These are phyloP conservation scores for Talaromyces pinophilus DNA, from an alignment of 2,329 filamentous ascomycete species.

Conservation along the genomic window DNA sequence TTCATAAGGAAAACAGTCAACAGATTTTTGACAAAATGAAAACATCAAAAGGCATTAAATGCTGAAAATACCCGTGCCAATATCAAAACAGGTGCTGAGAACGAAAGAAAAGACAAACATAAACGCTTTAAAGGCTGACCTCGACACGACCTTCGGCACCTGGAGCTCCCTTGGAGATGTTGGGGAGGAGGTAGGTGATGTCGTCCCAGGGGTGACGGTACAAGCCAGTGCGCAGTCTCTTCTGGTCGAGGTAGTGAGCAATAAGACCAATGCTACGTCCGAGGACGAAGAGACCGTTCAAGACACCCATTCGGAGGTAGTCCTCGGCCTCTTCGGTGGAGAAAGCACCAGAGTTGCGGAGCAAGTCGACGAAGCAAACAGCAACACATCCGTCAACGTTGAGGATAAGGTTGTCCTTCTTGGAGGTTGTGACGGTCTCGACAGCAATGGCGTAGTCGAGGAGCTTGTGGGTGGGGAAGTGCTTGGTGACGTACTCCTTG, in stretches of 20 bases:
- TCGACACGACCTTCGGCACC: conserved; percentile 86
- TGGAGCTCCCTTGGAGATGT: conserved; percentile 67
- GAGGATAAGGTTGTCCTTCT: conserved; percentile 99
- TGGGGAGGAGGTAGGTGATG: conserved; percentile 91
- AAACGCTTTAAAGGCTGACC: conserved; percentile 67
- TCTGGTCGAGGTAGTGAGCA: conserved; percentile 99
- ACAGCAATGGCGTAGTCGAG: conserved; percentile 98
- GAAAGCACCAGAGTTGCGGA: conserved; percentile 98
- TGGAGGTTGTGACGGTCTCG: conserved; percentile 96
- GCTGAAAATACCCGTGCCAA: conserved; percentile 20
- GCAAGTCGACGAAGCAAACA: conserved; percentile 96
- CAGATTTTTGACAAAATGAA: conserved; percentile 11
- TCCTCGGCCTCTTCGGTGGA: conserved; percentile 95
- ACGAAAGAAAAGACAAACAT: conserved; percentile 32
- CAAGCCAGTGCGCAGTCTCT: conserved; percentile 95
- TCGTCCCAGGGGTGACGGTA: conserved; percentile 99
- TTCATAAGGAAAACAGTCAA: conserved; percentile 10
- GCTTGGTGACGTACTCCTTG: conserved; percentile 96
- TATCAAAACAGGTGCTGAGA: conserved; percentile 22
- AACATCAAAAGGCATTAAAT: conserved; percentile 23
- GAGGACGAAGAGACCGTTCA: conserved; percentile 98
- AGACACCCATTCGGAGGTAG: conserved; percentile 97
- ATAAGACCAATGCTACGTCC: conserved; percentile 97
- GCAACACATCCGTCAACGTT: conserved; percentile 98
- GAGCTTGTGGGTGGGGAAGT: conserved; percentile 97